Evolutionary conservation across 306 rosid species (phyloP), one percentile per base, ranked within the genome.

Genomic region (Lathyrus sativus): DNA sequence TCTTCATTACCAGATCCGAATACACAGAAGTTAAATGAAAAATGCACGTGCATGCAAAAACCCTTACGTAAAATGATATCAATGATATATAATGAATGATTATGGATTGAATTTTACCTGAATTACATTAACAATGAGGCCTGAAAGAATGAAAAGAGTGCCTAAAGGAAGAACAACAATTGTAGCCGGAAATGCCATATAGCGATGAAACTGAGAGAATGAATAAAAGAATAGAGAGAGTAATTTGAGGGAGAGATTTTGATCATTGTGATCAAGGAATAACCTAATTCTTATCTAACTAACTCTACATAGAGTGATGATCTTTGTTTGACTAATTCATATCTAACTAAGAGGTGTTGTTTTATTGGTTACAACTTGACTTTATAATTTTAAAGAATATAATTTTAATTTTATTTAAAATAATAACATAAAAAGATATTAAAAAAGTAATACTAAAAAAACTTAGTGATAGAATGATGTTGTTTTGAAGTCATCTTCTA

Each of bases 161-260:
- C 95, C 98, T 6, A 84, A 2, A 17, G 96, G 98, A 80, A 87
- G 76, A 61, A 92, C 68, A 38, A 82, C 79, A 19, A 87, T 33
- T 19, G 82, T 84, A 48, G 98, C 89, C 43, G 88, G 96, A 73
- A 89, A 76, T 44, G 85, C 86, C 98, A 89, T 89, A 68, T 53
- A 35, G 39, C 7, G n/a, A 7, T 7, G 9, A 35, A n/a, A n/a
- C n/a, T n/a, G 39, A 14, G 7, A 46, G 53, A 46, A 22, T 51
- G 11, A 19, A 19, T 17, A 51, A 51, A 51, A 9, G 7, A 18
- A 19, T 3, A 3, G 28, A 49, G 31, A 51, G 57, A 50, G 11
- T 50, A 50, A 50, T 18, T 18, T 50, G 57, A 18, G 57, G 9
- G 11, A 51, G 24, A 18, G 5, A 50, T 50, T 50, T 50, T 18